Evolutionary conservation across 1,139 yeast genomes (phyloP), one percentile per base, ranked within the genome.

Genomic region (Meyerozyma carpophila): DNA sequence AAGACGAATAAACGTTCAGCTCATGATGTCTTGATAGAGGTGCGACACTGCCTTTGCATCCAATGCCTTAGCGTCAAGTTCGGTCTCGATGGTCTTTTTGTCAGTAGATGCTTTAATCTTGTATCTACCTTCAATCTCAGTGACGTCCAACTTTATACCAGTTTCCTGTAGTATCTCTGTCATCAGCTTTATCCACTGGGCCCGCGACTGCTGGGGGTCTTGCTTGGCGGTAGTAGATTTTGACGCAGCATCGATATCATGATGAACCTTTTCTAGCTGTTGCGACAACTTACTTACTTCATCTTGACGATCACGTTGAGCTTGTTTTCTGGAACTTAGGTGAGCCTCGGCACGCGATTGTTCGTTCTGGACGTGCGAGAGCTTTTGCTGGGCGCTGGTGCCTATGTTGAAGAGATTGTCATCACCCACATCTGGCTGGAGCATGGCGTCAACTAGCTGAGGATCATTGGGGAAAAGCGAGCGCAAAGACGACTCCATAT

Each of bases 161-260:
- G 34, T 31, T 13, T 9, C 34, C 26, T 34, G 26, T 34, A 34
- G 10, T 9, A 34, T 20, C 13, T 34, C 37, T 20, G 37, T 37
- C 32, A 37, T 14, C 32, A 11, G 40, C 32, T 37, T 27, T 14
- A 51, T 40, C 44, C 45, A 41, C 38, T 51, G 54, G 4, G 52
- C 54, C 21, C 43, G 46, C 3, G 37, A 37, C 41, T 51, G 54
- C 24, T 43, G 44, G 4, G 52, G 51, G 37, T 48, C 49, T 13
- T 36, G 32, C 6, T 39, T 40, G 9, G 37, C 20, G 16, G 21
- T 27, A 2, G 44, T 27, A 8, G 38, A 32, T 7, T 28, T 24
- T 4, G 43, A 34, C 4, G 42, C 37, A 3, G 34, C 39, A 11
- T 37, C 41, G n/a, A 47, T 21, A 4, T 32, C 40, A 8, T 16